Conservation (phyloP, 257 asterid species). For the Ehretia macrophylla region DNA sequence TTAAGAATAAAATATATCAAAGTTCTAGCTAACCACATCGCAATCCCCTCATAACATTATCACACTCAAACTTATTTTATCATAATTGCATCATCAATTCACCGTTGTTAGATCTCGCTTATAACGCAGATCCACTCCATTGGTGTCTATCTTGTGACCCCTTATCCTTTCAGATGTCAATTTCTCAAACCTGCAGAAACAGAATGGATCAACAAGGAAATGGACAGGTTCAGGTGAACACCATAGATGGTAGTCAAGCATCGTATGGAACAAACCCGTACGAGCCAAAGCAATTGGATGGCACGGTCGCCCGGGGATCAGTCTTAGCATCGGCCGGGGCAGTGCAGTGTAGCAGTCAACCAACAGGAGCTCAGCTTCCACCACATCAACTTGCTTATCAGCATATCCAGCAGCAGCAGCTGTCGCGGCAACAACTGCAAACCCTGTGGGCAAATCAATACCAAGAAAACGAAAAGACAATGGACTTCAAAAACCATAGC, state of each 20-base stretch:
- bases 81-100: too few species aligned
- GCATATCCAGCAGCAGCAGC: constrained; percentile 22
- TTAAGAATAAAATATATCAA: too few species aligned
- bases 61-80: too few species aligned
- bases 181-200: not conserved
- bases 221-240: constrained; percentile 11
- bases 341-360: constrained; percentile 8
- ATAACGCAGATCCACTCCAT: too few species aligned
- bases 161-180: too few species aligned
- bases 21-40: too few species aligned
- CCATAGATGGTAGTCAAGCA: constrained; percentile 4
- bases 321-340: not conserved
- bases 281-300: constrained; percentile 12
- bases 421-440: constrained; percentile 13
- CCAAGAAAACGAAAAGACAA: constrained; percentile 13
- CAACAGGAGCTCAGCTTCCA: constrained; percentile 8
- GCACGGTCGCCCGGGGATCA: constrained; percentile 10
- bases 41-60: too few species aligned
- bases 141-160: too few species aligned
- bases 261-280: constrained; percentile 8
- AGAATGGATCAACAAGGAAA: constrained; percentile 24
- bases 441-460: constrained; percentile 18
- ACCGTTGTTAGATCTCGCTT: too few species aligned
- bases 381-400: constrained; percentile 10
- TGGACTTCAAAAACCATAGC: constrained; percentile 27